These are phyloP conservation scores for Monosporascus ibericus DNA, from an alignment of 2,329 filamentous ascomycete species.

Conservation along the genomic window DNA sequence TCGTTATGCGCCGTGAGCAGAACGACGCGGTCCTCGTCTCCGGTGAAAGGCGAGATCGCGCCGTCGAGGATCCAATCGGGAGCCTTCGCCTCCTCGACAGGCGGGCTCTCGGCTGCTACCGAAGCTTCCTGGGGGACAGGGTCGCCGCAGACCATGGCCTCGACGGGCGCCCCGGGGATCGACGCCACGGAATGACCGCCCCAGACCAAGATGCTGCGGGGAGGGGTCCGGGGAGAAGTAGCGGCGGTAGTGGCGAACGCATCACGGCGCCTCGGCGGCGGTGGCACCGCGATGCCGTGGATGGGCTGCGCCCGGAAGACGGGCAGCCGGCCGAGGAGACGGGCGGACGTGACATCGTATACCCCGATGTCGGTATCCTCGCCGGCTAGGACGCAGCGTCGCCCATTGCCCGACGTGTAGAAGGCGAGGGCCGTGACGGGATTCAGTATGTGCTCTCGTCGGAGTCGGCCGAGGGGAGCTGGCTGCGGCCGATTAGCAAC, in stretches of 20 bases:
- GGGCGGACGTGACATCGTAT: constrained; percentile 36
- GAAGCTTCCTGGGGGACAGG: constrained; percentile 7
- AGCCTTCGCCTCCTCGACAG: constrained; percentile 35
- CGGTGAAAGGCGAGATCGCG: constrained; percentile 39
- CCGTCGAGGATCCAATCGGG: constrained; percentile 77
- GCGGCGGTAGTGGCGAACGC: background rate
- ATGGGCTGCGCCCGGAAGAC: constrained; percentile 66
- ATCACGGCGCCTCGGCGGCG: constrained; percentile 2
- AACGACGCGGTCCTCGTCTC: constrained; percentile 37
- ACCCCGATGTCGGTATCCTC: constrained; percentile 54
- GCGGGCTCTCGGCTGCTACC: constrained; percentile 10
- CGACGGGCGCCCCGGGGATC: constrained; percentile 28
- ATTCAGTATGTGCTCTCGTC: constrained; percentile 36
- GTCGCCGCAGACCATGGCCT: constrained; percentile 24
- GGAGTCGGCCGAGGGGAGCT: constrained; percentile 12
- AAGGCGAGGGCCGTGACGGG: constrained; percentile 58
- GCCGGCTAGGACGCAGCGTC: constrained; percentile 46
- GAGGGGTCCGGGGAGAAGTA: background rate
- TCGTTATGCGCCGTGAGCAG: constrained; percentile 86
- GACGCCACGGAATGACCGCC: constrained; percentile 57
- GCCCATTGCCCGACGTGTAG: constrained; percentile 27
- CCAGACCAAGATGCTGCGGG: constrained; percentile 53
- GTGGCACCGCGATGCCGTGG: constrained; percentile 59
- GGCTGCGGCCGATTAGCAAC: constrained; percentile 4
- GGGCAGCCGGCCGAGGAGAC: constrained; percentile 34